These are phyloP conservation scores for Russula earlei DNA, from an alignment of 768 basidiomycete genomes.

Conservation along the genomic window DNA sequence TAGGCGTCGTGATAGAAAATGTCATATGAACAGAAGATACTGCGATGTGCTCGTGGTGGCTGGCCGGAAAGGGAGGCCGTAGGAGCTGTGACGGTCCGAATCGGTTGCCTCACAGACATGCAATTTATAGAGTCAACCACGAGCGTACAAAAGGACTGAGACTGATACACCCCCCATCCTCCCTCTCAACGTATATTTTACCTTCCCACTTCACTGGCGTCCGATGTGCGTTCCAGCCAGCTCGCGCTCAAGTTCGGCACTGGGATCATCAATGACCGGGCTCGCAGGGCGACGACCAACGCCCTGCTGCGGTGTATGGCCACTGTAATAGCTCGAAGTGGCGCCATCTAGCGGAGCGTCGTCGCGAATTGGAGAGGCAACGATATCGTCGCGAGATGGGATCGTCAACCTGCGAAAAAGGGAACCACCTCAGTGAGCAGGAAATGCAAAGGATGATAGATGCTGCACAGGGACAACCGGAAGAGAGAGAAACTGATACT, in stretches of 20 bases:
- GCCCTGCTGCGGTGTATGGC: constrained; percentile 11
- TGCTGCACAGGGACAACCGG: not conserved
- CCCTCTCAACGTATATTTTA: too few species aligned
- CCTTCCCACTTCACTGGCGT: constrained; percentile 1
- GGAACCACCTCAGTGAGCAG: not conserved
- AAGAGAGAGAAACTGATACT: not conserved
- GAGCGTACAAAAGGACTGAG: too few species aligned
- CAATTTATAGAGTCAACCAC: too few species aligned
- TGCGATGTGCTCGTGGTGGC: not conserved
- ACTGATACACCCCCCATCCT: not conserved
- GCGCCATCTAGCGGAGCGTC: constrained; percentile 48
- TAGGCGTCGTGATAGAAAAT: not conserved
- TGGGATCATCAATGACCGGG: constrained; percentile 78
- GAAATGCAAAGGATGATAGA: not conserved
- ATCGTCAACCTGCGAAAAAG: constrained; percentile 52
- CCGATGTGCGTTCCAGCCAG: constrained; percentile 62
- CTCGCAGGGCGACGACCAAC: constrained; percentile 40
- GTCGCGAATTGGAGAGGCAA: constrained; percentile 67
- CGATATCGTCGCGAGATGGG: constrained; percentile 72
- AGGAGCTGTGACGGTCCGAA: too few species aligned
- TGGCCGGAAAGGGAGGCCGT: too few species aligned
- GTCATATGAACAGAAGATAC: not conserved
- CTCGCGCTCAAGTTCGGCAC: constrained; percentile 77
- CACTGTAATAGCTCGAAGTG: constrained; percentile 67
- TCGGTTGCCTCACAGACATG: too few species aligned